Percentiles rank a stretch among this genome's conserved stretches.
phyloP scores from a whole-genome alignment of 1,139 yeast genomes.

The Candida glucosophila region DNA sequence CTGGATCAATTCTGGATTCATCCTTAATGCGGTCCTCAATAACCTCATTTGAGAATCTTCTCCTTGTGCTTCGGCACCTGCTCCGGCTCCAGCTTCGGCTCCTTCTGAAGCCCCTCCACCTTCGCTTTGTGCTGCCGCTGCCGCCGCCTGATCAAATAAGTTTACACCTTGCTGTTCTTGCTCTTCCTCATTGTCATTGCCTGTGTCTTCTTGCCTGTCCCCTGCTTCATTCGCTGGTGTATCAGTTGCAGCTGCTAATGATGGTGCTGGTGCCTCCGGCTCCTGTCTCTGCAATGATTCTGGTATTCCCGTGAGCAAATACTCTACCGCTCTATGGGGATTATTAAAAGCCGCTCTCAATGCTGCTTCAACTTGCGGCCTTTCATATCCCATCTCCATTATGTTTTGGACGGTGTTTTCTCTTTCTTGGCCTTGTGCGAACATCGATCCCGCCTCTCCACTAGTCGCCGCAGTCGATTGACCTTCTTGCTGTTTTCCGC shows the following conservation, averaged over 20 bases:
- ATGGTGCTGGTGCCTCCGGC: slow-evolving; percentile 12
- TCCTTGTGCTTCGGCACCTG: slow-evolving; percentile 20
- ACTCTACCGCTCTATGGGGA: slow-evolving; percentile 97
- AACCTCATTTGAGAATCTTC: slow-evolving; percentile 52
- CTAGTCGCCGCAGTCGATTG: slow-evolving; percentile 13
- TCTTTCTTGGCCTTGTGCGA: slow-evolving; percentile 58
- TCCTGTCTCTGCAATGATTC: slow-evolving; percentile 40
- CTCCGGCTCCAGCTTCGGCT: slow-evolving; percentile 13
- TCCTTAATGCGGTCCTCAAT: slow-evolving; percentile 70
- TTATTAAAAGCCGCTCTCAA: slow-evolving; percentile 93
- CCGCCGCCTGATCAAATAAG: slow-evolving; percentile 65
- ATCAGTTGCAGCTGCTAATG: slow-evolving; percentile 14
- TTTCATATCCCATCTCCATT: slow-evolving; percentile 94
- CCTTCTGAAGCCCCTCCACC: slow-evolving; percentile 17
- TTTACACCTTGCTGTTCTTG: slow-evolving; percentile 35
- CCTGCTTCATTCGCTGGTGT: slow-evolving; percentile 6
- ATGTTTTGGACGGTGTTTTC: slow-evolving; percentile 69
- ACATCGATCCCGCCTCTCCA: slow-evolving; percentile 32
- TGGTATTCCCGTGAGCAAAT: slow-evolving; percentile 85
- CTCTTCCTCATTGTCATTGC: slow-evolving; percentile 17
- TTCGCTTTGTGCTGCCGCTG: slow-evolving; percentile 34
- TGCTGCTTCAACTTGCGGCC: slow-evolving; percentile 82
- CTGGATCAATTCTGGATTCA: slow-evolving; percentile 85
- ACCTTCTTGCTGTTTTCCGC: slow-evolving; percentile 11
- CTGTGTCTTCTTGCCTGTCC: slow-evolving; percentile 10